Percentiles rank a stretch among this genome's conserved stretches.
Conservation (phyloP, 192 early-diverging fungal genomes). For the Phycomyces nitens region DNA sequence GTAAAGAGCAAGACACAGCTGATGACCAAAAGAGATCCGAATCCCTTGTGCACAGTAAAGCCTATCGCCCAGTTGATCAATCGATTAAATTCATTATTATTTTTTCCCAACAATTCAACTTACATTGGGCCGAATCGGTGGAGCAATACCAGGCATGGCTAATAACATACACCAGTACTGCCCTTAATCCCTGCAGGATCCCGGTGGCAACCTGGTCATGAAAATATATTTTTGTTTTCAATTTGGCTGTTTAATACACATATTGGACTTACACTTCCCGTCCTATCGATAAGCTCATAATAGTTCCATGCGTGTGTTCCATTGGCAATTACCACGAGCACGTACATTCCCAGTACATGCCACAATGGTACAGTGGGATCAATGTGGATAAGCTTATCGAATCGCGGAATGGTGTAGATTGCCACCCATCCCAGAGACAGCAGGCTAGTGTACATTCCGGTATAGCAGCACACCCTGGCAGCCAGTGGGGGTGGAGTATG, state of each 20-base stretch:
- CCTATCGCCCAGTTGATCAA: slow-evolving; percentile 2
- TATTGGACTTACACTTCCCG: slow-evolving; percentile 48
- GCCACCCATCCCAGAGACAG: slow-evolving; percentile 45
- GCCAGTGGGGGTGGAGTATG: slow-evolving; percentile 43
- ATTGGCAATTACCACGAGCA: slow-evolving; percentile 40
- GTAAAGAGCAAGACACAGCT: slow-evolving; percentile 53
- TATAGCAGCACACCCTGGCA: slow-evolving; percentile 47
- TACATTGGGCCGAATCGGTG: slow-evolving; percentile 50
- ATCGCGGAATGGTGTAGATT: slow-evolving; percentile 50
- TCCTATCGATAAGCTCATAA: slow-evolving; percentile 49
- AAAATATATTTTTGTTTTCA: too few relatives aligned
- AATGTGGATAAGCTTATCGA: slow-evolving; percentile 39
- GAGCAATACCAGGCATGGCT: slow-evolving; percentile 56
- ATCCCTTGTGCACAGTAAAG: slow-evolving; percentile 55
- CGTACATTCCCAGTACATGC: slow-evolving; percentile 40
- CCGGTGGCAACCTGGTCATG: slow-evolving; percentile 44
- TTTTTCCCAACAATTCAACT: not conserved
- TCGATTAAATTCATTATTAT: not conserved
- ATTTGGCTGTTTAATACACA: too few relatives aligned
- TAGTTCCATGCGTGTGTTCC: slow-evolving; percentile 51
- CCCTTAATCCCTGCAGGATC: slow-evolving; percentile 52
- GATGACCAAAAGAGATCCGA: slow-evolving; percentile 48
- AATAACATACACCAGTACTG: slow-evolving; percentile 55
- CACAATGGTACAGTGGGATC: slow-evolving; percentile 1
- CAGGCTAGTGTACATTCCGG: slow-evolving; percentile 41